phyloP scores from a whole-genome alignment of 306 rosid species.

The Medicago lupulina region DNA sequence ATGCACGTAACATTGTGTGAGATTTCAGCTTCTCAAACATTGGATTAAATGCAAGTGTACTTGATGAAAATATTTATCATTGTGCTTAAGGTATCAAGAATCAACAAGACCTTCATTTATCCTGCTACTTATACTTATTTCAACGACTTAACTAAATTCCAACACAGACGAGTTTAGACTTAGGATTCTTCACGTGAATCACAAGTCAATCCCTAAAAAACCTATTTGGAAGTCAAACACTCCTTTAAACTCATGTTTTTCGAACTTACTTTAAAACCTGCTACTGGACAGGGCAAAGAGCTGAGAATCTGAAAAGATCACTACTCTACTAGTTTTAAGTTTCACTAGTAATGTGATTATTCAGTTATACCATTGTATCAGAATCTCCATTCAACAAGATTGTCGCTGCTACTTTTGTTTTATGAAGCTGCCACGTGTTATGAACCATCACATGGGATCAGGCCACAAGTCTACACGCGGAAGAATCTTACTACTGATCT shows the following conservation, averaged over 20 bases:
- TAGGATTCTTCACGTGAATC: conserved; percentile 6
- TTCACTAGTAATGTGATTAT: neutral
- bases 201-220: conserved; percentile 17
- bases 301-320: neutral
- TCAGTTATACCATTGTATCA: neutral
- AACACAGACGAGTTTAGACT: conserved; percentile 33
- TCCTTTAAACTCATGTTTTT: conserved; percentile 16
- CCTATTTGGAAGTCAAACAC: conserved; percentile 23
- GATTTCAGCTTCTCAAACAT: conserved; percentile 17
- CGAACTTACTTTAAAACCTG: neutral
- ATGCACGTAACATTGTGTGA: conserved; percentile 3
- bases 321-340: neutral
- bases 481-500: neutral
- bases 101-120: conserved; percentile 17
- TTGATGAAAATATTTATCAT: neutral
- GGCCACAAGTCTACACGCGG: neutral
- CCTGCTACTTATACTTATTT: conserved; percentile 30
- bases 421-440: neutral
- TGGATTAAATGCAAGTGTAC: conserved; percentile 13
- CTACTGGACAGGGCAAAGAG: neutral
- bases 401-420: neutral
- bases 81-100: conserved; percentile 33
- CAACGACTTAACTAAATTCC: conserved; percentile 7
- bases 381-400: neutral
- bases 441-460: neutral